Evolutionary conservation across 2,329 filamentous ascomycete genomes (phyloP), one percentile per base, ranked within the genome.

Genomic region (Didymellaceae sp.): DNA sequence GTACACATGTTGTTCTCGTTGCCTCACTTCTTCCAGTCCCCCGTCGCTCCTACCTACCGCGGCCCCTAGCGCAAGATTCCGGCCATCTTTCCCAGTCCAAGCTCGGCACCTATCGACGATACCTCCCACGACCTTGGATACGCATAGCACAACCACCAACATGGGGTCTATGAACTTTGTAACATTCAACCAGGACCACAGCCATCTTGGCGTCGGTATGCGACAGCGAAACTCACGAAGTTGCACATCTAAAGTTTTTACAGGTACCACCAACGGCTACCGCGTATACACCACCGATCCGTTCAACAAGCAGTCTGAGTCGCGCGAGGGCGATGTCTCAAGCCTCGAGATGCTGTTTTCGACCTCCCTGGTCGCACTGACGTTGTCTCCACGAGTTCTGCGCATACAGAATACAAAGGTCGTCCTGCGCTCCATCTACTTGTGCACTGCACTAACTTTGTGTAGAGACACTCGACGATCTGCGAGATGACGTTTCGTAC

Each of bases 281-380:
- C 90, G 92, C 61, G 93, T 97, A 68, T 99, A 96, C 76, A 93
- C 91, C 61, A 97, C 93, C 59, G 94, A 97, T 62, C 93, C 94
- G 0, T 99, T 97, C 74, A 88, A 88, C 63, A 94, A 96, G 75
- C 91, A 92, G 69, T 97, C 94, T 75, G 93, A 92, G 72, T 94
- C 90, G 68, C 90, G 93, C 71, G 91, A 97, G 70, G 91, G 90
- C 53, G 96, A 97, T 74, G 93, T 99, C 45, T 89, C 91, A 37
- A 91, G 97, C 59, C 88, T 97, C 66, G 94, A 99, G 78, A 97
- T 97, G 92, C 86, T 99, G 59, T 99, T 99, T 76, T 97, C 93
- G 24, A 97, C 94, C 24, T 97, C 94, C 2, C 84, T 99, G 26
- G 93, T 99, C 49, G 94, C 94, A 44, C 82, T 97, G 45, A 92